Evolutionary conservation across 805 yeast genomes (phyloP).

Genomic region (Candida insectalens): DNA sequence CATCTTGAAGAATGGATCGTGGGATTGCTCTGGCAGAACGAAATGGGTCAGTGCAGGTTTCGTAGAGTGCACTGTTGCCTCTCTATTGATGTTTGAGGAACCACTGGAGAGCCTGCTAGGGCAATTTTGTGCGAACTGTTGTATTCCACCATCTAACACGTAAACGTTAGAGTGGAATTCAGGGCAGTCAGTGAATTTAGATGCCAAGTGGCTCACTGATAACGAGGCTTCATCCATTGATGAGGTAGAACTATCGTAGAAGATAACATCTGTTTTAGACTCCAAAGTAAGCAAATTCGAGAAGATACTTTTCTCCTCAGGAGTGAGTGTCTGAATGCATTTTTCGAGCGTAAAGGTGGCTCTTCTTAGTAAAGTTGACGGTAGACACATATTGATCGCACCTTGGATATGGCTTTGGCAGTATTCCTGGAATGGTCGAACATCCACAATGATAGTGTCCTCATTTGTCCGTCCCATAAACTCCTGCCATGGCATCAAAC

Average conservation of each 20-base stretch:
- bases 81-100: slow-evolving; percentile 1
- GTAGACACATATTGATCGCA: slow-evolving; percentile 73
- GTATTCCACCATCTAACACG: slow-evolving; percentile 34
- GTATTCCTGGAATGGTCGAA: slow-evolving; percentile 72
- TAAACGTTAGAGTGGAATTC: slow-evolving; percentile 31
- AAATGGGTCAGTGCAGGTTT: slow-evolving; percentile 38
- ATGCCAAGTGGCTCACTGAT: slow-evolving; percentile 35
- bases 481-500: not conserved
- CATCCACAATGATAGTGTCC: slow-evolving; percentile 50
- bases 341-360: slow-evolving; percentile 56
- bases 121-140: slow-evolving; percentile 22
- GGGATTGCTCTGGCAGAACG: slow-evolving; percentile 36
- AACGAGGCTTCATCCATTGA: slow-evolving; percentile 24
- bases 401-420: slow-evolving; percentile 44
- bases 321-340: slow-evolving; percentile 52
- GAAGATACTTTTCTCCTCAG: slow-evolving; percentile 37
- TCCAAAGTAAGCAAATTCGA: slow-evolving; percentile 24
- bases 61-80: not conserved
- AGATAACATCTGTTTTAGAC: slow-evolving; percentile 25
- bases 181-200: slow-evolving; percentile 33
- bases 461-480: slow-evolving; percentile 4
- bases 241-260: slow-evolving; percentile 40
- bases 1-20: slow-evolving; percentile 34
- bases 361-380: slow-evolving; percentile 80
- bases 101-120: slow-evolving; percentile 21